Percentiles rank a stretch among this genome's conserved stretches.
Conservation (phyloP, 1,284 basidiomycete species). For the Kalmanozyma brasiliensis region DNA sequence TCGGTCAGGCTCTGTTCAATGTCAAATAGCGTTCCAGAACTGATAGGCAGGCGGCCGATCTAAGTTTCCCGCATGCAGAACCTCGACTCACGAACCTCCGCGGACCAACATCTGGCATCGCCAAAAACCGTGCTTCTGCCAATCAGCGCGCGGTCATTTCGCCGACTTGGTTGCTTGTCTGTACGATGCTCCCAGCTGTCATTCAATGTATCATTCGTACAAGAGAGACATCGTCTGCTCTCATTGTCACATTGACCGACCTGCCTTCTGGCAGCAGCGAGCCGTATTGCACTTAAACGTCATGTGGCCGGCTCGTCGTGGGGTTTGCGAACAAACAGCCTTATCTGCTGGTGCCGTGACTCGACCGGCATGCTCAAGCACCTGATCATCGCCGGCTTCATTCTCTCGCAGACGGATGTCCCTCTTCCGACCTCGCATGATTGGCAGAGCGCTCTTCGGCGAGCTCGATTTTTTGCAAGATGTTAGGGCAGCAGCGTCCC, state of each 20-base stretch:
- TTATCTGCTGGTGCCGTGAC: not conserved
- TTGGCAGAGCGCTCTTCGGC: not conserved
- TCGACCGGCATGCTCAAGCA: slow-evolving; percentile 6
- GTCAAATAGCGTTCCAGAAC: no score
- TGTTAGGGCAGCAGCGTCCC: not conserved
- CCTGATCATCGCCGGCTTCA: not conserved
- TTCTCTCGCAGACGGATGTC: slow-evolving; percentile 11
- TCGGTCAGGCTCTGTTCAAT: no score
- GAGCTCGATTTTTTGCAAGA: not conserved
- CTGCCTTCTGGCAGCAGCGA: no score
- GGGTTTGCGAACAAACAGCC: slow-evolving; percentile 5
- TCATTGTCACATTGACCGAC: no score
- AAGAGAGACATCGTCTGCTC: no score
- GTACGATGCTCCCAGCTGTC: not conserved
- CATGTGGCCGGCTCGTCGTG: slow-evolving; percentile 12
- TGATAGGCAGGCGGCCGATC: no score
- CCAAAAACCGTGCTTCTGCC: slow-evolving; percentile 1
- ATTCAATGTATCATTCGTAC: no score
- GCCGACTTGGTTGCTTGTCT: not conserved
- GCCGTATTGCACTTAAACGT: no score
- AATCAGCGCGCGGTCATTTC: slow-evolving; percentile 20
- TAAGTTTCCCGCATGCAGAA: not conserved
- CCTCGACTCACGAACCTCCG: slow-evolving; percentile 1
- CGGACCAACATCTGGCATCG: not conserved
- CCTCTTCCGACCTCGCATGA: slow-evolving; percentile 18